phyloP scores from a whole-genome alignment of 805 yeast species.

The Kuraishia hungarica region DNA sequence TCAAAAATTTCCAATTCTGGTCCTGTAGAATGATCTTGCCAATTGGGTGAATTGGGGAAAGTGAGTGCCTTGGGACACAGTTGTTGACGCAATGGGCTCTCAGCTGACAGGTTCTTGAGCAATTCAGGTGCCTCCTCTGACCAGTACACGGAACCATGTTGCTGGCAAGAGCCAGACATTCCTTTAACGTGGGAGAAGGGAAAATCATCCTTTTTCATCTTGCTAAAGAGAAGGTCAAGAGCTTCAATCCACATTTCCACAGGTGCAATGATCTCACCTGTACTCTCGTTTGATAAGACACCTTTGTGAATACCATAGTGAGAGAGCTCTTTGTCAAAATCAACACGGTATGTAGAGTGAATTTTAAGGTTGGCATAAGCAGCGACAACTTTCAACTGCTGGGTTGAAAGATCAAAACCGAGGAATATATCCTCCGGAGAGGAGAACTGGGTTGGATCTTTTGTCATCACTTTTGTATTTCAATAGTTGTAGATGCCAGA shows the following conservation, averaged over 20 bases:
- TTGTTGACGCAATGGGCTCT: slow-evolving; percentile 33
- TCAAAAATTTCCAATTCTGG: slow-evolving; percentile 59
- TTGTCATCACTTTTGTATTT: slow-evolving; percentile 9
- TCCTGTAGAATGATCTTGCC: slow-evolving; percentile 92
- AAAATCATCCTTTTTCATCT: slow-evolving; percentile 41
- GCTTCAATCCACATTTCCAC: slow-evolving; percentile 91
- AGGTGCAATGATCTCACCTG: slow-evolving; percentile 66
- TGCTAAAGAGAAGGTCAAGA: slow-evolving; percentile 50
- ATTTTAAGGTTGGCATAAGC: slow-evolving; percentile 46
- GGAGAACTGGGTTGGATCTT: slow-evolving; percentile 1
- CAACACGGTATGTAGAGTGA: slow-evolving; percentile 51
- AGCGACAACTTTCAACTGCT: slow-evolving; percentile 73
- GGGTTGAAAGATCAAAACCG: slow-evolving; percentile 87
- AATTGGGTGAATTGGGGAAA: slow-evolving; percentile 67
- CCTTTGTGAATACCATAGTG: slow-evolving; percentile 67
- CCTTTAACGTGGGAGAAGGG: slow-evolving; percentile 55
- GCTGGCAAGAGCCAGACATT: slow-evolving; percentile 83
- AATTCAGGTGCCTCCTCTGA: slow-evolving; percentile 34
- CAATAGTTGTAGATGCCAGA: slow-evolving; percentile 9
- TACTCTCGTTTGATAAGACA: slow-evolving; percentile 44
- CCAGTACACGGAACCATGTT: slow-evolving; percentile 89
- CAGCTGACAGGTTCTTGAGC: slow-evolving; percentile 27
- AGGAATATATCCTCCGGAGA: slow-evolving; percentile 27
- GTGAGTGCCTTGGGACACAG: slow-evolving; percentile 47
- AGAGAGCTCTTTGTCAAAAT: slow-evolving; percentile 59